Conservation (phyloP, 2,329 filamentous ascomycete species). For the Fusarium camptoceras region DNA sequence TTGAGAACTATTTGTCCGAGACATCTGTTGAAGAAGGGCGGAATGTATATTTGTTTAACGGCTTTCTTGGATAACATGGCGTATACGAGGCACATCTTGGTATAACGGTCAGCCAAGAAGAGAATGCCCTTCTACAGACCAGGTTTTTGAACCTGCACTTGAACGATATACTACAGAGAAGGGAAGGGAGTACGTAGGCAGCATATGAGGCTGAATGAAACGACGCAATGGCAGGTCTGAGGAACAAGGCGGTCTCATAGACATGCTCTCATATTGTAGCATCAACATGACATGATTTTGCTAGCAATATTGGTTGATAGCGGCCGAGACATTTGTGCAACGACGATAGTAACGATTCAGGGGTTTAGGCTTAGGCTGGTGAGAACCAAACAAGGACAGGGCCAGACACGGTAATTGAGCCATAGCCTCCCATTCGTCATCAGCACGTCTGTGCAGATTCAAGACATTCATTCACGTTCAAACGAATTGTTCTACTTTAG, state of each 20-base stretch:
- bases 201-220: conserved; percentile 19
- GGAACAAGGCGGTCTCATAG: conserved; percentile 3
- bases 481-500: not conserved
- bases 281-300: conserved; percentile 7
- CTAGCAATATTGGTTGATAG: not conserved
- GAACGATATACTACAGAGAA: conserved; percentile 1
- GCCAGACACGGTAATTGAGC: not conserved
- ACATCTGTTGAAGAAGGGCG: conserved; percentile 25
- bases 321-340: conserved; percentile 22
- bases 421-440: conserved; percentile 6
- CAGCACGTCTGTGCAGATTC: conserved; percentile 1
- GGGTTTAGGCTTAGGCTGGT: not conserved
- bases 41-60: conserved; percentile 21
- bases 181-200: not conserved
- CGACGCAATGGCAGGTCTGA: not conserved
- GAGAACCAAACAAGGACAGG: not conserved
- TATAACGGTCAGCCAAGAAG: conserved; percentile 21
- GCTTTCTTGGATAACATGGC: conserved; percentile 32
- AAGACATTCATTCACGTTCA: conserved; percentile 15
- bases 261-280: not conserved
- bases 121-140: conserved; percentile 23
- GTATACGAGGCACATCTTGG: conserved; percentile 29
- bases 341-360: not conserved
- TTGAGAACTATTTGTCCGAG: conserved; percentile 35
- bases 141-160: not conserved